These are phyloP conservation scores for Verticillium dahliae DNA, from an alignment of 2,329 filamentous ascomycete species.

Conservation along the genomic window DNA sequence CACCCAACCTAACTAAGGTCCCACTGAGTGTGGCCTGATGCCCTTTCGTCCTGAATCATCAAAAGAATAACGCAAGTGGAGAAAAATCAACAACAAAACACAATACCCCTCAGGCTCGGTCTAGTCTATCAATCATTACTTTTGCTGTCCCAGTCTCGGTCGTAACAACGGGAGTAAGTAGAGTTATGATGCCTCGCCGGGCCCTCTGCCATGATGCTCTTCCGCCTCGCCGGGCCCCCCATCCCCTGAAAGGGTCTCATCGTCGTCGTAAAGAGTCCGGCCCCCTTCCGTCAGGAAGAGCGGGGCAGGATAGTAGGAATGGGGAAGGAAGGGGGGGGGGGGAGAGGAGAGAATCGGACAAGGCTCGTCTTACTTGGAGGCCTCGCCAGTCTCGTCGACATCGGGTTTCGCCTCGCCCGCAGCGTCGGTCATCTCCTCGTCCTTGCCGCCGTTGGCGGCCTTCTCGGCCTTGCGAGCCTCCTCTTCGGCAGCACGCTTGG, in stretches of 20 bases:
- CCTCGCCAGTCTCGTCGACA: conserved; percentile 34
- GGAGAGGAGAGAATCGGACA: neutral
- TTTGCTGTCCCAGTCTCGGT: conserved; percentile 3
- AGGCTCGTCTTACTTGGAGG: conserved; percentile 14
- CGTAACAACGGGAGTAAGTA: neutral
- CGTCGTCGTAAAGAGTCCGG: neutral
- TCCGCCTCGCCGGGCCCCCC: neutral
- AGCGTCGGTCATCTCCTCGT: conserved; percentile 60
- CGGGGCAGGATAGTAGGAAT: neutral
- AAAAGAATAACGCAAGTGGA: neutral
- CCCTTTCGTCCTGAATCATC: conserved; percentile 5
- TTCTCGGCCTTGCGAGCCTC: conserved; percentile 49
- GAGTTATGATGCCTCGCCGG: neutral
- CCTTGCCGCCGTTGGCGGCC: conserved; percentile 38
- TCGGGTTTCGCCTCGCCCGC: conserved; percentile 42
- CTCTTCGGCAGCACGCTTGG: conserved; percentile 60
- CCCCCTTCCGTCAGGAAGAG: neutral
- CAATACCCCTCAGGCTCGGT: conserved; percentile 11
- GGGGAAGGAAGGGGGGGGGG: too few relatives aligned
- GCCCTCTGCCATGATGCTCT: neutral
- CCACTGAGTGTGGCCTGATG: conserved; percentile 8
- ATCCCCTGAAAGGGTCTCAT: neutral
- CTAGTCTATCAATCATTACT: conserved; percentile 11
- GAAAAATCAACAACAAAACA: conserved; percentile 1
- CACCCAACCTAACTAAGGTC: conserved; percentile 6